These are phyloP conservation scores for Sporothrix dimorphospora DNA, from an alignment of 2,329 filamentous ascomycete species.

Conservation along the genomic window DNA sequence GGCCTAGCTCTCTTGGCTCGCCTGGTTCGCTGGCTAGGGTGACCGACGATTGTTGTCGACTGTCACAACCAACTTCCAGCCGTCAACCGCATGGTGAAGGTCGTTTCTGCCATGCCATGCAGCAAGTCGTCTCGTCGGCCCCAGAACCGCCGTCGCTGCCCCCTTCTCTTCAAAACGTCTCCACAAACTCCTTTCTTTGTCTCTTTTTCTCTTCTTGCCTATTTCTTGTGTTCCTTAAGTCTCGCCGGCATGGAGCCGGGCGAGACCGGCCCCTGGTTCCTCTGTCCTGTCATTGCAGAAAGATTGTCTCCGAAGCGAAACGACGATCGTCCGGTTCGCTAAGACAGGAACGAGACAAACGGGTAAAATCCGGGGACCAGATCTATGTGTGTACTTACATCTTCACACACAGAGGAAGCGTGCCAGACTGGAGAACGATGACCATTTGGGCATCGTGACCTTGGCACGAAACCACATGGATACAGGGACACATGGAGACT, in stretches of 20 bases:
- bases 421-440: not conserved
- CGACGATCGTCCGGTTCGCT: constrained; percentile 9
- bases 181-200: not conserved
- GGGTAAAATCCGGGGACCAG: not conserved
- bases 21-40: too few species aligned
- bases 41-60: too few species aligned
- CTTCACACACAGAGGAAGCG: not conserved
- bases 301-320: constrained; percentile 1
- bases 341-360: not conserved
- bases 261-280: not conserved
- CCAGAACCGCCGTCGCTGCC: not conserved
- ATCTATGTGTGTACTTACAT: not conserved
- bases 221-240: not conserved
- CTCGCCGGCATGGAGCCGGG: not conserved
- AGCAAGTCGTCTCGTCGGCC: not conserved
- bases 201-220: not conserved
- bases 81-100: not conserved
- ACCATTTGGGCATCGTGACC: not conserved
- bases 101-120: not conserved
- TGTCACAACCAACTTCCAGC: too few species aligned
- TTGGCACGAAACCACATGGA: not conserved
- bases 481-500: not conserved
- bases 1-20: too few species aligned
- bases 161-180: not conserved
- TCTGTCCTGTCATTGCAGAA: not conserved